Evolutionary conservation across 1,284 basidiomycete species (phyloP).

Genomic region (Trametes sp.): DNA sequence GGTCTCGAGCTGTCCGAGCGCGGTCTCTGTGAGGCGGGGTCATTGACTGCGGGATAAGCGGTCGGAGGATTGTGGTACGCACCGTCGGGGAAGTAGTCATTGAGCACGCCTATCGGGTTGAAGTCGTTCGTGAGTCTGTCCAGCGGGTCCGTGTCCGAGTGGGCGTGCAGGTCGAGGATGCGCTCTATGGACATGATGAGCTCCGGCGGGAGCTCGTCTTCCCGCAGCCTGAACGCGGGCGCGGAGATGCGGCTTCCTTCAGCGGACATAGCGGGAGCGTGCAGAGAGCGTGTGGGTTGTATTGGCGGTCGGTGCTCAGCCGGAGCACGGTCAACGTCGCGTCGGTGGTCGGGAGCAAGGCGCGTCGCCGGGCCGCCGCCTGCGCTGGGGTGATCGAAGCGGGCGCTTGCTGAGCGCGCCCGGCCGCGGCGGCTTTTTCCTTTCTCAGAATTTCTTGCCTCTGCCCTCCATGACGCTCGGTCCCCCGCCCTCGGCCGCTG

Average conservation of each 20-base stretch:
- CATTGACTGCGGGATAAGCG: background rate
- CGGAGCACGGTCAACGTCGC: background rate
- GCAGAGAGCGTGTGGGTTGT: too few species aligned
- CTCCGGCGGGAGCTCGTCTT: constrained; percentile 68
- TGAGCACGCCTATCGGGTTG: constrained; percentile 65
- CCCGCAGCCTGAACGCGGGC: constrained; percentile 32
- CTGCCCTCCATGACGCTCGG: constrained; percentile 36
- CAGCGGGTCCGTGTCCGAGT: constrained; percentile 56
- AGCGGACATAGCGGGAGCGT: constrained; percentile 13
- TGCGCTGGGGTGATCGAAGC: constrained; percentile 7
- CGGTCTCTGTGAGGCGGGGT: constrained; percentile 58
- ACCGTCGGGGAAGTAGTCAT: constrained; percentile 83
- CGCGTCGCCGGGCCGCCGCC: constrained; percentile 3
- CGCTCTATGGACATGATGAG: constrained; percentile 72
- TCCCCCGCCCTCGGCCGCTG: constrained; percentile 41
- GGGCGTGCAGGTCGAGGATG: constrained; percentile 61
- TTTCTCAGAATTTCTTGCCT: constrained; percentile 26
- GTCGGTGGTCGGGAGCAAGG: constrained; percentile 1
- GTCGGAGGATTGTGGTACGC: constrained; percentile 34
- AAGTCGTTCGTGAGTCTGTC: constrained; percentile 68
- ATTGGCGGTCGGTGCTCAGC: too few species aligned
- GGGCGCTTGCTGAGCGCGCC: background rate
- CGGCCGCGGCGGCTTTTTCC: constrained; percentile 33
- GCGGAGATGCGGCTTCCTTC: constrained; percentile 20
- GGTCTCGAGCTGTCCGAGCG: constrained; percentile 66